Evolutionary conservation across 1,139 yeast species (phyloP), one percentile per base, ranked within the genome.

Genomic region (Hansenula anomala): DNA sequence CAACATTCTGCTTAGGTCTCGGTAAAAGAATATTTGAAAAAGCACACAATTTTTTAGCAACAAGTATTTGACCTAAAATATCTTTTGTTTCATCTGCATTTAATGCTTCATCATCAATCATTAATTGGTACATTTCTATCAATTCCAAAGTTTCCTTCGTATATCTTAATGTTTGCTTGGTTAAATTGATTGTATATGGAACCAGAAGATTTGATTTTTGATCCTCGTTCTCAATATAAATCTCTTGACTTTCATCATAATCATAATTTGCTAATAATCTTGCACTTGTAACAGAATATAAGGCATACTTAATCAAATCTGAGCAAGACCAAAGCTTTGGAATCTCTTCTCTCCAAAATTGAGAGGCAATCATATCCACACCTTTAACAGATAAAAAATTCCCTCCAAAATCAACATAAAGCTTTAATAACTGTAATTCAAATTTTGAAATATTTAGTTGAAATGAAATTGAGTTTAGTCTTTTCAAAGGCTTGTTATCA

Each of bases 271-370:
- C 26, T 8, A 30, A 43, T 6, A 52, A 40, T 31, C 45, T 40
- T 29, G 47, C 36, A 15, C 52, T 40, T 14, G 52, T 35, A 3
- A 50, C 17, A 4, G 54, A 45, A 9, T 47, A 43, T 20, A 51
- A 35, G 1, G 54, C 41, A 24, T 28, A 39, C 17, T 41, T 43
- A 28, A 49, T 33, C 33, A 51, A 24, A 4, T 36, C 39, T 4
- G 49, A 46, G 2, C 30, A 34, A 7, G 36, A 28, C 47, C 52
- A 49, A 6, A 48, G 37, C 20, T 34, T 30, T 7, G 56, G 52
- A 0, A 37, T 48, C 14, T 46, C 54, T 17, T 24, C 7, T 6
- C 41, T 43, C 47, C 53, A 45, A 25, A 52, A 39, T 1, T 22
- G 15, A 29, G 36, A 30, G 7, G 31, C 18, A 18, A 38, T 37